phyloP scores from a whole-genome alignment of 352 stramenopile genomes.

The Albugo laibachii region DNA sequence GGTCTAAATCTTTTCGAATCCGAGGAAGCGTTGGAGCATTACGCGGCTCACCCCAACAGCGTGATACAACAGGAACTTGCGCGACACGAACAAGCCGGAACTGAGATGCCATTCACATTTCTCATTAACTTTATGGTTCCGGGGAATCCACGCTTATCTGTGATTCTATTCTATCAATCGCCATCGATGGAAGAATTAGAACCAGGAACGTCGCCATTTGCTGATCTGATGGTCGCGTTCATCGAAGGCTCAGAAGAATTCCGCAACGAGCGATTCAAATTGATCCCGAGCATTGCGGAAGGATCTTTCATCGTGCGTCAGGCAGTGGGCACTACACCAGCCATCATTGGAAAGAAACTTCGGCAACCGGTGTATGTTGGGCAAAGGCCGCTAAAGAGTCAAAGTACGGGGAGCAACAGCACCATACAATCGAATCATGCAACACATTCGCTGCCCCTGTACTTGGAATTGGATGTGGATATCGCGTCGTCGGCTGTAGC shows the following conservation, averaged over 20 bases:
- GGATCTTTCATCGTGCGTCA: conserved; percentile 64
- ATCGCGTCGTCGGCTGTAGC: conserved; percentile 50
- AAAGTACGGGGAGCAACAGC: no score
- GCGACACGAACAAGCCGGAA: conserved; percentile 29
- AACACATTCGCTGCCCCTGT: conserved; percentile 2
- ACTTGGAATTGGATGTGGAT: conserved; percentile 63
- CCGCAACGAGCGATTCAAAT: conserved; percentile 62
- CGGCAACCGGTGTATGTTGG: conserved; percentile 34
- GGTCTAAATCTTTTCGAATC: conserved; percentile 45
- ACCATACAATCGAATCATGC: no score
- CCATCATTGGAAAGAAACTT: conserved; percentile 60
- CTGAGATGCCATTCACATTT: conserved; percentile 59
- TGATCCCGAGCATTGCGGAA: conserved; percentile 65
- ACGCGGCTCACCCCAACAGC: conserved; percentile 33
- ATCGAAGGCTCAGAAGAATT: conserved; percentile 55
- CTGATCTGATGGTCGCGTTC: conserved; percentile 55
- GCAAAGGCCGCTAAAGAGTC: conserved; percentile 9
- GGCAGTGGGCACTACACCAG: conserved; percentile 43
- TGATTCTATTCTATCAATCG: conserved; percentile 55
- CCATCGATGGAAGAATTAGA: conserved; percentile 25
- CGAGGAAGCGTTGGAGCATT: conserved; percentile 30
- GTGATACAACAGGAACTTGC: conserved; percentile 34
- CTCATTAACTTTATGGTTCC: conserved; percentile 63
- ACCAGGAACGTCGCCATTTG: conserved; percentile 26
- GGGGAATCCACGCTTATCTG: conserved; percentile 28